Evolutionary conservation across 805 yeast genomes (phyloP), one percentile per base, ranked within the genome.

Genomic region (Saturnispora dispora): DNA sequence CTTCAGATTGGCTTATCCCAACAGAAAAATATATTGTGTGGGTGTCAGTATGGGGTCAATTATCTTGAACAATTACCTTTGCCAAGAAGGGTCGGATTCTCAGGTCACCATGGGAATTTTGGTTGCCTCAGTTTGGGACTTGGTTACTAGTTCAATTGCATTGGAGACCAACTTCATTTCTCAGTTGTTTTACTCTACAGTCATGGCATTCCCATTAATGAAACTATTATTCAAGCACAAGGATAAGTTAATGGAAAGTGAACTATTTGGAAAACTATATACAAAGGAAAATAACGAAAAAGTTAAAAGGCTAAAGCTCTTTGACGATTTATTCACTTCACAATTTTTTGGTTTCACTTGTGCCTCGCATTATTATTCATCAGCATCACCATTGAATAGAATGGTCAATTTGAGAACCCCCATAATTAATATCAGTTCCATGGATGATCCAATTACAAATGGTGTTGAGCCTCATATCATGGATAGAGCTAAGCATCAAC

Each of bases 21-120:
- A 73, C 48, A 78, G 87, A n/a, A 70, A 77, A 22, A 77, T 85
- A 52, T 82, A 76, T 60, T 75, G 82, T 32, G 79, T 78, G n/a
- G 96, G 95, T 3, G 83, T 82, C 60, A 83, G 90, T n/a, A 74
- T 87, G 50, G 96, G 96, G 2, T 90, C 85, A 0, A 74, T 82
- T 3, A 74, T 87, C 32, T 69, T 86, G 53, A 75, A 85, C 28
- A 88, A 87, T 61, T 87, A 81, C 63, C 62, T 87, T 20, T 91
- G 89, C 9, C 83, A 79, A 60, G 81, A 80, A 57, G 78, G 77
- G 10, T 74, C 68, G 1, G 60, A 70, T n/a, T 64, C 71, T 25
- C 67, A 68, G 17, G 62, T 81, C 36, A 69, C 70, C 32, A 79
- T 83, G 25, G 89, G 86, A 1, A 71, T 76, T 40, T 71, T 81